Evolutionary conservation across 1,284 basidiomycete genomes (phyloP), one percentile per base, ranked within the genome.

Genomic region (Grifola frondosa): DNA sequence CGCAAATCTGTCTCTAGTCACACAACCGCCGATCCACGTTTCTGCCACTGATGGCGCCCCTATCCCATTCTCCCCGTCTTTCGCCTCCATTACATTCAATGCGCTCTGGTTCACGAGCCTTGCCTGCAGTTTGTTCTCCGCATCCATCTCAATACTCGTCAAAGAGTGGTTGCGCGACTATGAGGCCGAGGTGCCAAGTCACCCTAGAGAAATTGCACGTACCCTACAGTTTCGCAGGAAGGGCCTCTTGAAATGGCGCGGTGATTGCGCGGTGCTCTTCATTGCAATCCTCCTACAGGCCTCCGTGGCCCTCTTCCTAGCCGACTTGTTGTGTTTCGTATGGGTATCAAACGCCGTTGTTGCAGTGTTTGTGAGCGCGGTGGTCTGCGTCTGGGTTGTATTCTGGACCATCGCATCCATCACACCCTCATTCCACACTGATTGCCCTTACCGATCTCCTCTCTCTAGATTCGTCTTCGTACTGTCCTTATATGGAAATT

Each of bases 321-420:
- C 34, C 12, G 53, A 50, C 4, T 34, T 57, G 5, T 24, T 53
- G n/a, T n/a, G n/a, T n/a, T n/a, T n/a, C n/a, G n/a, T n/a, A n/a
- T n/a, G n/a, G n/a, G n/a, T n/a, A n/a, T n/a, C n/a, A n/a, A n/a
- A n/a, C n/a, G n/a, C n/a, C n/a, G n/a, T n/a, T n/a, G n/a, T n/a
- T n/a, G n/a, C n/a, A n/a, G n/a, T n/a, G n/a, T n/a, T n/a, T n/a
- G n/a, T n/a, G n/a, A n/a, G n/a, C n/a, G n/a, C n/a, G n/a, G n/a
- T n/a, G n/a, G n/a, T n/a, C n/a, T n/a, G n/a, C n/a, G n/a, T n/a
- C n/a, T n/a, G n/a, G n/a, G n/a, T n/a, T n/a, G n/a, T n/a, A n/a
- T n/a, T n/a, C n/a, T n/a, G n/a, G n/a, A n/a, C n/a, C n/a, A n/a
- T n/a, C n/a, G n/a, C n/a, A n/a, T n/a, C n/a, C n/a, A n/a, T n/a